phyloP scores from a whole-genome alignment of 768 basidiomycete species.

The Kwoniella heveanensis region DNA sequence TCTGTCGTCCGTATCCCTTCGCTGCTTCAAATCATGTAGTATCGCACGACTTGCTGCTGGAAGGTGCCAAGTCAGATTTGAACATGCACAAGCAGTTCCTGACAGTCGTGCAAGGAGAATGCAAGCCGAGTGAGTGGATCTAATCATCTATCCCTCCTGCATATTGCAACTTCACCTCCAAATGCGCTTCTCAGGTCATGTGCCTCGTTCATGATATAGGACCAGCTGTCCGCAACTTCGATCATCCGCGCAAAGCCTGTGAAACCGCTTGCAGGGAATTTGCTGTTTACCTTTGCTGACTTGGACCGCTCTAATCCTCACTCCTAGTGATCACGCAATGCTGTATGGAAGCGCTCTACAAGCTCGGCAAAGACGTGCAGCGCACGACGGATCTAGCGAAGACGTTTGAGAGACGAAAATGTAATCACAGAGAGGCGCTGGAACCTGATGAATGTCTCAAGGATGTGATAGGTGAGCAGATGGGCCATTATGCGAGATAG shows the following conservation, averaged over 20 bases:
- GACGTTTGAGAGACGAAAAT: slow-evolving; percentile 86
- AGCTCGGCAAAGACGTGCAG: slow-evolving; percentile 73
- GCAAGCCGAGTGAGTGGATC: slow-evolving; percentile 80
- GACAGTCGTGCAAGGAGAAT: slow-evolving; percentile 69
- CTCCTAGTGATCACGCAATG: slow-evolving; percentile 95
- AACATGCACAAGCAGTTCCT: slow-evolving; percentile 70
- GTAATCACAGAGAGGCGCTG: slow-evolving; percentile 90
- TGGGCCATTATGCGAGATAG: too few relatives aligned
- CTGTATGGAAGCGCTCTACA: slow-evolving; percentile 89
- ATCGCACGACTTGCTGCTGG: slow-evolving; percentile 79
- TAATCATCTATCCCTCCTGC: slow-evolving; percentile 4
- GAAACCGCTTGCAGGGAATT: too few relatives aligned
- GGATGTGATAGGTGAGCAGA: slow-evolving; percentile 77
- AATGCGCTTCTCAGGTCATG: too few relatives aligned
- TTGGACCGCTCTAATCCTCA: background rate
- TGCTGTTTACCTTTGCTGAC: too few relatives aligned
- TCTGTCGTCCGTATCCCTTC: background rate
- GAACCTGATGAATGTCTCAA: slow-evolving; percentile 76
- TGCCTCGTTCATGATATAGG: too few relatives aligned
- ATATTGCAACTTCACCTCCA: too few relatives aligned
- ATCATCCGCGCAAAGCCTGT: too few relatives aligned
- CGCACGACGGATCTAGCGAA: slow-evolving; percentile 85
- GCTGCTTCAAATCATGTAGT: slow-evolving; percentile 59
- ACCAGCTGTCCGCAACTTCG: too few relatives aligned
- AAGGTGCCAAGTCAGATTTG: slow-evolving; percentile 68